phyloP scores from a whole-genome alignment of 2,329 filamentous ascomycete species.

The Truncatella angustata region DNA sequence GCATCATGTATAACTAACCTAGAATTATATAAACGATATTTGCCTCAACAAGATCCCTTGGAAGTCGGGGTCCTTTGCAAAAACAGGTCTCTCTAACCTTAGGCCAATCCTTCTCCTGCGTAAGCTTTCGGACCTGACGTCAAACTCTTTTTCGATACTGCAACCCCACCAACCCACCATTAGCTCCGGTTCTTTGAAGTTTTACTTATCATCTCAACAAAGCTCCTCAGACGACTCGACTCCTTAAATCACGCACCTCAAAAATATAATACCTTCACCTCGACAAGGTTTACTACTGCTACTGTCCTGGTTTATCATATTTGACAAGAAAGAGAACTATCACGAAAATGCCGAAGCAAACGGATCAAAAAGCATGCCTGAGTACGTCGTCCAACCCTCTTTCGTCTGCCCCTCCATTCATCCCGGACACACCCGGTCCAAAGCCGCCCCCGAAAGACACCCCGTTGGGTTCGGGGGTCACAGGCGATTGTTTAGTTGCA shows the following conservation, averaged over 20 bases:
- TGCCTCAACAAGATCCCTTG: too few relatives aligned
- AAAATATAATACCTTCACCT: neutral
- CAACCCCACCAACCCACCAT: conserved; percentile 10
- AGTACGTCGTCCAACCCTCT: conserved; percentile 45
- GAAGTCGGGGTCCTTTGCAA: too few relatives aligned
- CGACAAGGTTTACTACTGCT: neutral
- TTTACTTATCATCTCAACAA: conserved; percentile 9
- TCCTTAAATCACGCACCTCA: conserved; percentile 13
- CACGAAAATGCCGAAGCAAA: conserved; percentile 37
- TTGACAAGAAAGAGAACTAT: conserved; percentile 35
- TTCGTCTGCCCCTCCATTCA: conserved; percentile 23
- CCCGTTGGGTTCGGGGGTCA: neutral
- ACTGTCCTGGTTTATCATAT: conserved; percentile 4
- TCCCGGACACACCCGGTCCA: conserved; percentile 5
- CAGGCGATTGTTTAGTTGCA: neutral
- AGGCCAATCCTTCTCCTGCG: too few relatives aligned
- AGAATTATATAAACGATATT: too few relatives aligned
- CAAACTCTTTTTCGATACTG: neutral
- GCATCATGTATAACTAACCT: too few relatives aligned
- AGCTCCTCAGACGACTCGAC: conserved; percentile 14
- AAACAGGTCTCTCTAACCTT: too few relatives aligned
- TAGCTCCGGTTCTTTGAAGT: conserved; percentile 2
- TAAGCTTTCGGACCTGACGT: conserved; percentile 2
- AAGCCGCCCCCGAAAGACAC: conserved; percentile 5
- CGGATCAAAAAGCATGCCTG: conserved; percentile 60